Conservation (phyloP, 345 rosid species). For the Euphorbia pulcherrima region DNA sequence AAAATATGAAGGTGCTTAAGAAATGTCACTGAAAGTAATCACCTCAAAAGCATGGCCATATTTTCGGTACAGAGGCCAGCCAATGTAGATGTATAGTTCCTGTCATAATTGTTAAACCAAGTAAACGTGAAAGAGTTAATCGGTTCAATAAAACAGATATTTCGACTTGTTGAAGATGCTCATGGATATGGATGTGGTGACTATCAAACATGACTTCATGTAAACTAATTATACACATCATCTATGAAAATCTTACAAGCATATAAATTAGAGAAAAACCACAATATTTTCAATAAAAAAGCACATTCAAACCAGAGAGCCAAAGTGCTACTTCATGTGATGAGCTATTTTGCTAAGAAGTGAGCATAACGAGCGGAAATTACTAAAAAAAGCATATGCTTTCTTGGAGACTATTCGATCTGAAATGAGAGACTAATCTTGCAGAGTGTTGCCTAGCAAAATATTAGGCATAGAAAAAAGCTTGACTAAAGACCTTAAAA, state of each 20-base stretch:
- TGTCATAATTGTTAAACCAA: constrained; percentile 24
- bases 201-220: neutral
- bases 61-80: constrained; percentile 93
- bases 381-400: too few relatives aligned
- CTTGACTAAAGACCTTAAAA: too few relatives aligned
- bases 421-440: too few relatives aligned
- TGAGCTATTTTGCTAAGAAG: too few relatives aligned
- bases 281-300: neutral
- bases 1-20: neutral
- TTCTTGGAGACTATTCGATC: too few relatives aligned
- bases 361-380: too few relatives aligned
- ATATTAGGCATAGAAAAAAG: too few relatives aligned
- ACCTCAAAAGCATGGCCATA: constrained; percentile 99
- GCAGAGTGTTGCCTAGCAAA: too few relatives aligned
- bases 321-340: too few relatives aligned
- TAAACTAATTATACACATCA: too few relatives aligned
- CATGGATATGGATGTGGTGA: neutral
- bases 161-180: neutral
- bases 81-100: constrained; percentile 81
- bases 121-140: constrained; percentile 8
- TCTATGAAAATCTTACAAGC: too few relatives aligned
- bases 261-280: neutral
- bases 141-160: too few relatives aligned
- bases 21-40: constrained; percentile 17
- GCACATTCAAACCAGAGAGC: neutral